These are phyloP conservation scores for Epichloe bromicola DNA, from an alignment of 2,329 filamentous ascomycete genomes.

Conservation along the genomic window DNA sequence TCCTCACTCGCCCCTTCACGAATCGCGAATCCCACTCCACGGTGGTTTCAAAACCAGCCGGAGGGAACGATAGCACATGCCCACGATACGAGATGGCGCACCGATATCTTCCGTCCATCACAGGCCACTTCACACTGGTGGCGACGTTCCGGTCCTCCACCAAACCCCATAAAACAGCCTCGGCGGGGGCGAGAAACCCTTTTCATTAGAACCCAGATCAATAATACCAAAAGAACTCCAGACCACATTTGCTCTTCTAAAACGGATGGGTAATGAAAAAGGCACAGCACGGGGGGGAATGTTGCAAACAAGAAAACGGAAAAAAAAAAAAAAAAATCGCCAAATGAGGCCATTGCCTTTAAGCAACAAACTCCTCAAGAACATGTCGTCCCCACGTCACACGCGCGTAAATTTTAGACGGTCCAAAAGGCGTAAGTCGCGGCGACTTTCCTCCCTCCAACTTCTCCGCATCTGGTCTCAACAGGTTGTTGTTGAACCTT, in stretches of 20 bases:
- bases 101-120: background rate
- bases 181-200: conserved; percentile 11
- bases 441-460: background rate
- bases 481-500: background rate
- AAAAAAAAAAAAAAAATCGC: conserved; percentile 1
- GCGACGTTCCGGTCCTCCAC: conserved; percentile 1
- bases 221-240: conserved; percentile 27
- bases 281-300: conserved; percentile 11
- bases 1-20: background rate
- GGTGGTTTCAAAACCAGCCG: background rate
- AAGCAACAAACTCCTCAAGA: background rate
- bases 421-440: background rate
- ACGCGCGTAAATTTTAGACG: background rate
- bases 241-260: conserved; percentile 30
- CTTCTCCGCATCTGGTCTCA: background rate
- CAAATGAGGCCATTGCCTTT: background rate
- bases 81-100: background rate
- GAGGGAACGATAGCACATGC: background rate
- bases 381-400: background rate
- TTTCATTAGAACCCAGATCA: conserved; percentile 1
- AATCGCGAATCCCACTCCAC: background rate
- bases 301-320: conserved; percentile 6
- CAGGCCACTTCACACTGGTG: background rate
- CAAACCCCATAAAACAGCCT: conserved; percentile 5
- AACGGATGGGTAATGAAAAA: conserved; percentile 9